Evolutionary conservation across 495 filamentous ascomycete genomes (phyloP), one percentile per base, ranked within the genome.

Genomic region (Penicillium angulare): DNA sequence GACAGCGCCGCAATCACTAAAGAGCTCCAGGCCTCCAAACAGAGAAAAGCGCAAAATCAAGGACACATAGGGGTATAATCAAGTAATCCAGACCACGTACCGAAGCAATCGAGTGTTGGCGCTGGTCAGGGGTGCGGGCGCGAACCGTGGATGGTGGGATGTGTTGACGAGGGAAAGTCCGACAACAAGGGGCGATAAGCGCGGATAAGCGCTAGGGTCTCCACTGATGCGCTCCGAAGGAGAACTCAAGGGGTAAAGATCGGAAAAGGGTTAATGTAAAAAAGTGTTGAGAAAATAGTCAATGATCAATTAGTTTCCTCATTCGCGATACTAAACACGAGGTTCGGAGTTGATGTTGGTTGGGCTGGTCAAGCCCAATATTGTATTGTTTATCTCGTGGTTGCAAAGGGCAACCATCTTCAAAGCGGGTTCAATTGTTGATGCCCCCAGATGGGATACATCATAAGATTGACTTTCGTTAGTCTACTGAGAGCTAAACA

Each of bases 141-240:
- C 38, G 56, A 53, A 50, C 29, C 38, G 45, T 50, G 52, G 39
- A 49, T 46, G 40, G 59, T 60, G 59, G 56, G 59, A 65, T 60
- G n/a, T n/a, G 59, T 60, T 56, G 59, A 60, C 51, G 41, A 55
- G 43, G 50, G 58, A 64, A 52, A 50, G 52, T 58, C 43, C 21
- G 55, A 63, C 50, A 65, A 50, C 62, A 63, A 65, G 62, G 62
- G 62, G 59, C 62, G 61, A 65, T 65, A 63, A 63, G 59, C 59
- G 59, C 56, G 56, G 62, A 65, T 65, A 65, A 63, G 62, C 56
- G 51, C 59, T 40, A n/a, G n/a, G n/a, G 46, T 46, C 56, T 60
- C 49, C 57, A 56, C 57, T 43, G 56, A 55, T 52, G 48, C 43
- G 44, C 47, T 29, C 18, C 29, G 20, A n/a, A 26, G 13, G 46